Evolutionary conservation across 306 rosid genomes (phyloP).

Genomic region (Hippophae tibetana): DNA sequence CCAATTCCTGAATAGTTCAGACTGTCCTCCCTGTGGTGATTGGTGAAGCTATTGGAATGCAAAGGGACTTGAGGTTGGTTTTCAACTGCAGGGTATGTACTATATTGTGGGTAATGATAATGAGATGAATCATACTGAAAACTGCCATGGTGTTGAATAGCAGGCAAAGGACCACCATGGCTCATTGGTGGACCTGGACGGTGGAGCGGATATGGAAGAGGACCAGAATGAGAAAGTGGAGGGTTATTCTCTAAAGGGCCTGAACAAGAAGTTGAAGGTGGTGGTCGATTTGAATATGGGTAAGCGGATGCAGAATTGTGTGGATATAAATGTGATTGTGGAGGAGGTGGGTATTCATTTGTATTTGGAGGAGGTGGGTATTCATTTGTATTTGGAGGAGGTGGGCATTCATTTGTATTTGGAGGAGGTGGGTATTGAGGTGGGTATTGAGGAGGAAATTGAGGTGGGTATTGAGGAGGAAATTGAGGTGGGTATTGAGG

Average conservation of each 20-base stretch:
- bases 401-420: conserved; percentile 23
- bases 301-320: conserved; percentile 13
- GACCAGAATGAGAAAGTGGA: conserved; percentile 4
- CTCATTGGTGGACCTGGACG: conserved; percentile 21
- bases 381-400: conserved; percentile 12
- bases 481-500: conserved; percentile 26
- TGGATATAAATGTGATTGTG: conserved; percentile 22
- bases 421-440: conserved; percentile 8
- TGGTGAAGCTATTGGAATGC: conserved; percentile 42
- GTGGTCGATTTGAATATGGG: conserved; percentile 35
- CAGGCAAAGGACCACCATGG: conserved; percentile 28
- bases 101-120: conserved; percentile 33
- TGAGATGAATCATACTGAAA: conserved; percentile 50
- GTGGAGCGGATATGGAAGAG: conserved; percentile 15
- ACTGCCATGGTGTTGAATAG: conserved; percentile 41
- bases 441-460: conserved; percentile 19
- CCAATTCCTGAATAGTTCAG: conserved; percentile 15
- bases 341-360: conserved; percentile 16
- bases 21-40: conserved; percentile 29
- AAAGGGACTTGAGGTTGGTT: conserved; percentile 19
- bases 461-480: conserved; percentile 22
- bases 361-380: conserved; percentile 18
- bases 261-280: conserved; percentile 24
- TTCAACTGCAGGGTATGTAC: conserved; percentile 26
- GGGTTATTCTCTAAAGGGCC: conserved; percentile 20